Evolutionary conservation across 139 green algal genomes (phyloP), one percentile per base, ranked within the genome.

Genomic region (Pedinophyceae sp.): DNA sequence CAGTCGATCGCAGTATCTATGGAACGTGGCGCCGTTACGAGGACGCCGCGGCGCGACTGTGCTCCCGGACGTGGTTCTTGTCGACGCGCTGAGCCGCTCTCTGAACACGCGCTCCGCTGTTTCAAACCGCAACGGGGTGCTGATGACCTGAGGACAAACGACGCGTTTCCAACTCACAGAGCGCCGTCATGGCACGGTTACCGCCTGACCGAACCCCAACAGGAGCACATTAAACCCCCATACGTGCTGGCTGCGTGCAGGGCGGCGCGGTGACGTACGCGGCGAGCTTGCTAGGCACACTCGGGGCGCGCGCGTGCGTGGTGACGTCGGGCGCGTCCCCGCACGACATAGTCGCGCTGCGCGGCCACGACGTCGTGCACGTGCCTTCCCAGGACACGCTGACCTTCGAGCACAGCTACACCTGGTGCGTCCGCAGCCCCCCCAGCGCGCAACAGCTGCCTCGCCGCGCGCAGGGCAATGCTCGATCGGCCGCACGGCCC

Each of bases 321-420:
- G 80, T 92, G 0, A 85, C 75, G 41, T 39, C 48, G 55, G 47
- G 6, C 5, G 30, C 6, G 13, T 27, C 13, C 51, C 27, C 4
- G 29, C 55, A 2, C 18, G 72, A 87, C 48, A 55, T 89, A 10
- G 60, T 48, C 3, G 65, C 73, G 7, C 78, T 85, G 43, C 46
- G 64, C 2, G 71, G 66, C 15, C 77, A 82, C 48, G 67, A 78
- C 23, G 51, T 87, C 4, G 53, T 78, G 7, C 60, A 81, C 6
- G 61, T 91, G 3, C 55, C 57, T 15, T 61, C 73, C 1, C 49
- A 69, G 27, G 54, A 62, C 1, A 88, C 77, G 2, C 70, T 91
- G 18, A 86, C 78, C 0, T 91, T 91, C 55, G 75, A 85, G 60
- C 82, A 91, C 63, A 80, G 68, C 0, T 88, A 91, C 67, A 82